Percentiles rank a stretch among this genome's conserved stretches.
These are phyloP conservation scores for Cytospora mali DNA, from an alignment of 2,329 filamentous ascomycete genomes.

Conservation along the genomic window DNA sequence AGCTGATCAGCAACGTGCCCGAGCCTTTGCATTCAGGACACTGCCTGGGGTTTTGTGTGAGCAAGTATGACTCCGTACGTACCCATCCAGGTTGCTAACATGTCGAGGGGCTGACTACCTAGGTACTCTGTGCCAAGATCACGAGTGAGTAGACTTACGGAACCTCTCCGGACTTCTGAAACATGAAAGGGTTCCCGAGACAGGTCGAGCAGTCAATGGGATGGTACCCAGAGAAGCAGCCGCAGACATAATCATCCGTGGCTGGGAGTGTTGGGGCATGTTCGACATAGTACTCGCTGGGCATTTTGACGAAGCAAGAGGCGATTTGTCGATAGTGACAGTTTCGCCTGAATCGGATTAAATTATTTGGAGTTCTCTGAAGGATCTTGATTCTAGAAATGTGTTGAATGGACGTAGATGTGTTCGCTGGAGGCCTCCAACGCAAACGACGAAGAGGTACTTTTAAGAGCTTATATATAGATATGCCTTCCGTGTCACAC, in stretches of 20 bases:
- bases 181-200: conserved; percentile 3
- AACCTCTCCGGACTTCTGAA: conserved; percentile 10
- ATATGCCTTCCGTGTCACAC: conserved; percentile 11
- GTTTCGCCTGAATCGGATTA: background rate
- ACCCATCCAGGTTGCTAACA: background rate
- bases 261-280: conserved; percentile 20
- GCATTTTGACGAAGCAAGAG: conserved; percentile 11
- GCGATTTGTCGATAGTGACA: background rate
- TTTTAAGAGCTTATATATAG: background rate
- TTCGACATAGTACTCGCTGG: conserved; percentile 17
- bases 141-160: background rate
- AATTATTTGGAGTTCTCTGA: background rate
- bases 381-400: background rate
- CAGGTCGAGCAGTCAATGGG: conserved; percentile 20
- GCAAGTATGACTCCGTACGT: background rate
- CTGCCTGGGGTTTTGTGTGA: background rate
- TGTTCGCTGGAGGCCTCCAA: background rate
- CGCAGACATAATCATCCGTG: conserved; percentile 28
- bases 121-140: background rate
- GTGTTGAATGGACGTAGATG: background rate
- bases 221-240: conserved; percentile 30
- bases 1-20: background rate
- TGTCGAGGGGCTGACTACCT: background rate
- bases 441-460: no score
- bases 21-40: conserved; percentile 10